Evolutionary conservation across 83 land plant species (phyloP).

Genomic region (Diphasiastrum complanatum): DNA sequence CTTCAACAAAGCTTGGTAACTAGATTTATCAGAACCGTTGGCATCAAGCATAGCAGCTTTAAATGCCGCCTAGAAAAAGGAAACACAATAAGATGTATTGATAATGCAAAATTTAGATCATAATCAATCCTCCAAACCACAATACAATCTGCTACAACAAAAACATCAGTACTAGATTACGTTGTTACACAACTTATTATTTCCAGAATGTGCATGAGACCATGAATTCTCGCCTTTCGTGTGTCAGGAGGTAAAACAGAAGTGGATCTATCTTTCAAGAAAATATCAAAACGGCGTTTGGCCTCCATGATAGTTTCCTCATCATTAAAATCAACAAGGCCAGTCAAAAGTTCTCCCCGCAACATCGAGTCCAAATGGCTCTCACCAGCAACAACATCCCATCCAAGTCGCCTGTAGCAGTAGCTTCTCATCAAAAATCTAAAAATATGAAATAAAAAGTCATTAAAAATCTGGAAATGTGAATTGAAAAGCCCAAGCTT

Average conservation of each 20-base stretch:
- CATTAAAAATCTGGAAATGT: too few species aligned
- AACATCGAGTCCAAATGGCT: slow-evolving; percentile 76
- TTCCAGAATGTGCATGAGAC: too few species aligned
- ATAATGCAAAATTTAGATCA: not conserved
- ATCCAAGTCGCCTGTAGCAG: slow-evolving; percentile 79
- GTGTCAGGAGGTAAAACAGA: slow-evolving; percentile 76
- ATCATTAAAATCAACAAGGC: slow-evolving; percentile 62
- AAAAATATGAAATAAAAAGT: too few species aligned
- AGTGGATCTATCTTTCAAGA: slow-evolving; percentile 66
- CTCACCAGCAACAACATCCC: slow-evolving; percentile 69
- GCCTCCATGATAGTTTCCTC: slow-evolving; percentile 60
- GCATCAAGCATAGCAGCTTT: slow-evolving; percentile 69
- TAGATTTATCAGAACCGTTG: slow-evolving; percentile 49
- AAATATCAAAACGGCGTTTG: slow-evolving; percentile 59
- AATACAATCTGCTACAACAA: too few species aligned
- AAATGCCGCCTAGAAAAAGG: slow-evolving; percentile 61
- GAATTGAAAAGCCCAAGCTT: too few species aligned
- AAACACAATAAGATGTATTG: slow-evolving; percentile 2
- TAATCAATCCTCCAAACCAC: not conserved
- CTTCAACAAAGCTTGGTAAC: slow-evolving; percentile 61
- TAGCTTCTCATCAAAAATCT: too few species aligned
- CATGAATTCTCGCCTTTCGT: slow-evolving; percentile 53
- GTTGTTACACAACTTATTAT: too few species aligned
- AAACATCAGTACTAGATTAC: too few species aligned
- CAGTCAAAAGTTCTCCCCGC: slow-evolving; percentile 75